Base-by-base conservation (phyloP, 352 stramenopile genomes). In the Pythium myriotylum region DNA sequence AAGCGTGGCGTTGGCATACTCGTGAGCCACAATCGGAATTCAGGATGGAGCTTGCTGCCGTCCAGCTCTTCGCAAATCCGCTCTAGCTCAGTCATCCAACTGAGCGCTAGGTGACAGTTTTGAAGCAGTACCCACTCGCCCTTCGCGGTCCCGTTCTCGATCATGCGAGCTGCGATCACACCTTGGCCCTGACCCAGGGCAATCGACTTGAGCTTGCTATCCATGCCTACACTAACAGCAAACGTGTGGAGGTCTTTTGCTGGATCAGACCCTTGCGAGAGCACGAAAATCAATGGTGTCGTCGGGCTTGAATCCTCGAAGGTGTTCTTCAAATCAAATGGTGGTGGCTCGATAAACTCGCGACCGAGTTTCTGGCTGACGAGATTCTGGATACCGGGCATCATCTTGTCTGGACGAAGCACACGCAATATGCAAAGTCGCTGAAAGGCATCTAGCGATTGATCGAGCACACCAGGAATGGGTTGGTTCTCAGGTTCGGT, bases 11-110 rank as follows among this genome's bases (percentile, higher is more conserved):
- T 97, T 26, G 69, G 76, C 60, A 91, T 86, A 16, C 79, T 97
- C 19, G 95, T 98, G 26, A 98, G 77, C 95, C 95, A 98, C 22
- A 98, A 62, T 0, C 95, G 87, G 59, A 98, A 99, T 70, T 99
- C 95, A 7, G 89, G 78, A 58, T 95, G 93, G 0, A 89, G 72
- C 42, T 87, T 93, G 23, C 91, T 79, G 0, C 74, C 68, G 27
- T 90, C 84, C 20, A 97, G 70, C 37, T 95, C 88, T 33, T 99
- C 95, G 53, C 94, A 97, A 32, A 99, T 96, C 0, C 91, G 86
- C 53, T 99, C 96, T 14, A 99, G 83, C 53, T 97, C 88, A 2
- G 86, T 75, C 89, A 99, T 96, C 96, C 96, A 99, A 49, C 84
- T 96, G 19, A 98, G 94, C 14, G 94, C 94, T 35, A 98, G 73